A percentile compares a stretch with the other conserved stretches of the same genome.
Evolutionary conservation across 805 yeast genomes (phyloP).

Genomic region (Wickerhamiella domercqiae): DNA sequence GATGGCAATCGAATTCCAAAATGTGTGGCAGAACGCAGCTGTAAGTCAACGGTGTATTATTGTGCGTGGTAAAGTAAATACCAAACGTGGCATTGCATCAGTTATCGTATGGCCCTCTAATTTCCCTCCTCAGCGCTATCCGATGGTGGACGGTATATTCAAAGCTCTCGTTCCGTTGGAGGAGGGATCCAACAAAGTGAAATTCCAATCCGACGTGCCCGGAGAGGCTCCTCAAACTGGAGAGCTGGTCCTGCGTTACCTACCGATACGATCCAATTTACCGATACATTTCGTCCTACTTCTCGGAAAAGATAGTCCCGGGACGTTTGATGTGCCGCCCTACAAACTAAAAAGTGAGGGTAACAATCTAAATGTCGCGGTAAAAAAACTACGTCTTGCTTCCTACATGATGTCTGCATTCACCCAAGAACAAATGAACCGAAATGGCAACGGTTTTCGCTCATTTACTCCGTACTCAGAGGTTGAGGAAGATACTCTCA

Average conservation of each 20-base stretch:
- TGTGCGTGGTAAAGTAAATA: conserved; percentile 24
- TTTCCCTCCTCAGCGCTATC: conserved; percentile 59
- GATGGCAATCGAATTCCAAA: conserved; percentile 17
- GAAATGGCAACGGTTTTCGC: conserved; percentile 63
- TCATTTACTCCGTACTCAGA: conserved; percentile 64
- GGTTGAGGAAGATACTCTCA: conserved; percentile 37
- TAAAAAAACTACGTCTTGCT: conserved; percentile 60
- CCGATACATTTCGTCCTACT: conserved; percentile 72
- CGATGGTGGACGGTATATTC: conserved; percentile 54
- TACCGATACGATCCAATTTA: conserved; percentile 46
- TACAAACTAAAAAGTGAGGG: conserved; percentile 33
- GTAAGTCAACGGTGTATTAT: conserved; percentile 22
- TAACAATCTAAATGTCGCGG: conserved; percentile 53
- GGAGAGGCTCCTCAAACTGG: conserved; percentile 4
- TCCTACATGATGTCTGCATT: conserved; percentile 83
- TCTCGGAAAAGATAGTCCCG: conserved; percentile 61
- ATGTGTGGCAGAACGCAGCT: conserved; percentile 20
- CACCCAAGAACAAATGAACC: conserved; percentile 77
- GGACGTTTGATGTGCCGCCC: conserved; percentile 52
- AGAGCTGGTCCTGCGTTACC: conserved; percentile 31
- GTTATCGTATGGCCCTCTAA: conserved; percentile 31
- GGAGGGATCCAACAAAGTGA: conserved; percentile 48
- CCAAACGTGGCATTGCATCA: conserved; percentile 23
- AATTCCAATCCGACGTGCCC: conserved; percentile 27
- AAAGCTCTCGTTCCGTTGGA: conserved; percentile 59